phyloP scores from a whole-genome alignment of 768 basidiomycete genomes.

The Rhodotorula toruloides region DNA sequence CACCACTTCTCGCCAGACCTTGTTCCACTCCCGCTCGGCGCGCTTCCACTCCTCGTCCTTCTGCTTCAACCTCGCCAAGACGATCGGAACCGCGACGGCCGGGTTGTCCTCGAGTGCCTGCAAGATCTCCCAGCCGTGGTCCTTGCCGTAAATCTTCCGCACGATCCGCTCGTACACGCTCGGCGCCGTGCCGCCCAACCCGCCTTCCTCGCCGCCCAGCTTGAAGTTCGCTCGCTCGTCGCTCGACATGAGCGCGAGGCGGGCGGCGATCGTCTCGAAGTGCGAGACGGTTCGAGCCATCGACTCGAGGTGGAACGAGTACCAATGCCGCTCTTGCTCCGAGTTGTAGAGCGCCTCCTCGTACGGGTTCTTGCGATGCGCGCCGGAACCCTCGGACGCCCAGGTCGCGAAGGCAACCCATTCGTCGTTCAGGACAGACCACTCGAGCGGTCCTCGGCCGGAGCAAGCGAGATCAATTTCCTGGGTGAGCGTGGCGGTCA shows the following conservation, averaged over 20 bases:
- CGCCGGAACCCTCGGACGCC: conserved; percentile 76
- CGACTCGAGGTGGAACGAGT: conserved; percentile 87
- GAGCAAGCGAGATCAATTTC: conserved; percentile 88
- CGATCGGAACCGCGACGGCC: conserved; percentile 81
- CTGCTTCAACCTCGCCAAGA: conserved; percentile 79
- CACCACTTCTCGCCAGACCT: conserved; percentile 89
- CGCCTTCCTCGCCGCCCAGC: conserved; percentile 67
- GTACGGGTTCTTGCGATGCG: conserved; percentile 94
- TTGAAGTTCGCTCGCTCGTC: conserved; percentile 79
- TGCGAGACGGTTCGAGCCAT: conserved; percentile 80
- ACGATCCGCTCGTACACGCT: conserved; percentile 84
- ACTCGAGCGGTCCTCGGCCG: conserved; percentile 85
- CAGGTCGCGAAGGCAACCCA: conserved; percentile 53
- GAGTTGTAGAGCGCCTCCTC: conserved; percentile 94
- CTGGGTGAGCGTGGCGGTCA: conserved; percentile 51
- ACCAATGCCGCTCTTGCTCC: conserved; percentile 99
- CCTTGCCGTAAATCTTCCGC: conserved; percentile 86
- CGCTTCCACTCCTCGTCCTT: conserved; percentile 97
- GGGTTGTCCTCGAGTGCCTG: conserved; percentile 87
- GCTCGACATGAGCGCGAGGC: conserved; percentile 78
- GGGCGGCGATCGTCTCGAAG: conserved; percentile 74
- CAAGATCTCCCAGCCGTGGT: conserved; percentile 67
- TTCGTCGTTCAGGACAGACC: conserved; percentile 90
- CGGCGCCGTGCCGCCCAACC: conserved; percentile 74
- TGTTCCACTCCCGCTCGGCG: conserved; percentile 88